Evolutionary conservation across 2,329 filamentous ascomycete species (phyloP).

Genomic region (Trichophaea hybrida): DNA sequence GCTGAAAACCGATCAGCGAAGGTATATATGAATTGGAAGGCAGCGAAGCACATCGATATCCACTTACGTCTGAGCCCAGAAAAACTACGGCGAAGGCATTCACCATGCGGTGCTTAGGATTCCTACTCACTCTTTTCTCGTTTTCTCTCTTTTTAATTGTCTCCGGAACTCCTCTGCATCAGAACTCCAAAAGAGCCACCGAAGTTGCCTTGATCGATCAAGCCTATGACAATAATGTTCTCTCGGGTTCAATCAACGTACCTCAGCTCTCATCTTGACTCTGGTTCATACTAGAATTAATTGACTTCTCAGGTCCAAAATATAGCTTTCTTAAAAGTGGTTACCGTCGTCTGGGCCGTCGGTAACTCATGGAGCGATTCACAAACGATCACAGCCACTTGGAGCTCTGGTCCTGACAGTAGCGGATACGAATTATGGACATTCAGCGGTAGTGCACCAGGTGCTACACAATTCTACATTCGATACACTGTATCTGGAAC

Average conservation of each 20-base stretch:
- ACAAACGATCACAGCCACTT: constrained; percentile 23
- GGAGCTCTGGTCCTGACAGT: constrained; percentile 16
- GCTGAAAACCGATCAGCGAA: too few species aligned
- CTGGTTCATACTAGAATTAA: background rate
- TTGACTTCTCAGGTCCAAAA: constrained; percentile 24
- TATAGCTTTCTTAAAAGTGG: constrained; percentile 25
- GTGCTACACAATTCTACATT: constrained; percentile 28
- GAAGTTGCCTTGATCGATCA: constrained; percentile 25
- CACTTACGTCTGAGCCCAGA: too few species aligned
- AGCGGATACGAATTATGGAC: constrained; percentile 26
- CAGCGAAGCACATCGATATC: too few species aligned
- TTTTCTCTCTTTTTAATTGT: background rate
- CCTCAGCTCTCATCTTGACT: background rate
- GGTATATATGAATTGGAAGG: too few species aligned
- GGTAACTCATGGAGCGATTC: constrained; percentile 23
- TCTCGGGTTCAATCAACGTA: constrained; percentile 27
- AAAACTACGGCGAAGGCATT: background rate
- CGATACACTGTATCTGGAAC: constrained; percentile 27
- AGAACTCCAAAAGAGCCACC: constrained; percentile 19
- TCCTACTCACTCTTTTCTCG: constrained; percentile 5
- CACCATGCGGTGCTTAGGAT: background rate
- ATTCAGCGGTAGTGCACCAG: constrained; percentile 26
- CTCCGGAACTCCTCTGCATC: background rate
- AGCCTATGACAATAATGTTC: constrained; percentile 24
- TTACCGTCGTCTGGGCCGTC: constrained; percentile 25